A percentile compares a stretch with the other conserved stretches of the same genome.
Evolutionary conservation across 495 filamentous ascomycete genomes (phyloP).

Genomic region (Daldinia caldariorum): DNA sequence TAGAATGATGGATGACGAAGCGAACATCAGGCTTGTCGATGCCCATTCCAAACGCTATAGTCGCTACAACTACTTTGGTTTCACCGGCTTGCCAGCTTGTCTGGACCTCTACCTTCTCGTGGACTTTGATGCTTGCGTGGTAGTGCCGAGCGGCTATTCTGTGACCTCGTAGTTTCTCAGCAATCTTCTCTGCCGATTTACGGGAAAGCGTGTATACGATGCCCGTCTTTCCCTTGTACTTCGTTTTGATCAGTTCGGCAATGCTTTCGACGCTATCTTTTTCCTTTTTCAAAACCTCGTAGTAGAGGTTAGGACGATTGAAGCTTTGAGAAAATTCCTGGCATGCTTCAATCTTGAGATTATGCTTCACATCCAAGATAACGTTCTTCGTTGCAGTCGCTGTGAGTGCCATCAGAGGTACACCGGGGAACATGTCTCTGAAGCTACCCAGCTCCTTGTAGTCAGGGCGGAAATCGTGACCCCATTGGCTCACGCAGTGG

Average conservation of each 20-base stretch:
- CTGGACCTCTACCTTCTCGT: slow-evolving; percentile 74
- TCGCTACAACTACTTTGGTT: slow-evolving; percentile 94
- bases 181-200: slow-evolving; percentile 81
- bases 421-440: slow-evolving; percentile 71
- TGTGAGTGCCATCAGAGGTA: slow-evolving; percentile 93
- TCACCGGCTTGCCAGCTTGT: slow-evolving; percentile 80
- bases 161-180: slow-evolving; percentile 68
- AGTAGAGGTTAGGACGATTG: slow-evolving; percentile 90
- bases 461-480: slow-evolving; percentile 97
- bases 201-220: slow-evolving; percentile 96
- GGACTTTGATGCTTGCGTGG: slow-evolving; percentile 77
- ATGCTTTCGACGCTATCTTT: slow-evolving; percentile 70
- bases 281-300: slow-evolving; percentile 74
- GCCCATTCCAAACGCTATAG: slow-evolving; percentile 98
- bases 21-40: slow-evolving; percentile 97
- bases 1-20: slow-evolving; percentile 89
- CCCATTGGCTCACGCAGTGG: slow-evolving; percentile 99
- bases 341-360: slow-evolving; percentile 81
- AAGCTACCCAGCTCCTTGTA: slow-evolving; percentile 87
- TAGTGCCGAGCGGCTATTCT: slow-evolving; percentile 82
- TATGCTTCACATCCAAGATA: slow-evolving; percentile 86
- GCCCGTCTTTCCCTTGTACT: slow-evolving; percentile 77
- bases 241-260: slow-evolving; percentile 71
- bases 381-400: slow-evolving; percentile 95
- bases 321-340: slow-evolving; percentile 87